Evolutionary conservation across 179 eudicot species (phyloP).

Genomic region (Vitellaria paradoxa): DNA sequence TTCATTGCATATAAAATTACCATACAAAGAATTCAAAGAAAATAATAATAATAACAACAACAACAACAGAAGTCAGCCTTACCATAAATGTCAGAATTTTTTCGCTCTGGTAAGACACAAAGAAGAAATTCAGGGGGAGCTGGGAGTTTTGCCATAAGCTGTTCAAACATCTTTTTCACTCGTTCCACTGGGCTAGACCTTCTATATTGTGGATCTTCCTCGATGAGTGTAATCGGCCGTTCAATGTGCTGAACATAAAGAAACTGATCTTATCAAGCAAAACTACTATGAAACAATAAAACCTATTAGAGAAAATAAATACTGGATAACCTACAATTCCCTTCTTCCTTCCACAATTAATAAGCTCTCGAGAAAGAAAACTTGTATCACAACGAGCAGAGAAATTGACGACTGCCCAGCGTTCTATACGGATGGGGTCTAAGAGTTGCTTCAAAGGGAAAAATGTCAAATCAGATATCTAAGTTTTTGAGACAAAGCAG

Average conservation of each 20-base stretch:
- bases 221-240: conserved; percentile 78
- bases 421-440: conserved; percentile 52
- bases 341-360: conserved; percentile 69
- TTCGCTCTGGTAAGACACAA: conserved; percentile 86
- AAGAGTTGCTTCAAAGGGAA: conserved; percentile 55
- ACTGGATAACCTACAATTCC: conserved; percentile 66
- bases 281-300: conserved; percentile 4
- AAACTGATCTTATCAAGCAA: conserved; percentile 2
- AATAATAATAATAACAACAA: neutral
- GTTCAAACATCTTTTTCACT: conserved; percentile 85
- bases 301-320: conserved; percentile 3
- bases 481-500: neutral
- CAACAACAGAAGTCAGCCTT: conserved; percentile 16
- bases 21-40: neutral
- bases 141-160: conserved; percentile 72
- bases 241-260: conserved; percentile 57
- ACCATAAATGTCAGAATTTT: conserved; percentile 84
- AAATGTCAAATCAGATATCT: conserved; percentile 19
- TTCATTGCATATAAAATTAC: neutral
- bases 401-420: conserved; percentile 94
- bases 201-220: conserved; percentile 71
- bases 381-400: conserved; percentile 85
- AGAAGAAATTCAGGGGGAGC: conserved; percentile 80
- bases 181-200: conserved; percentile 63
- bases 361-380: conserved; percentile 81